Evolutionary conservation across 805 yeast species (phyloP), one percentile per base, ranked within the genome.

Genomic region (Kodamaea kakaduensis): DNA sequence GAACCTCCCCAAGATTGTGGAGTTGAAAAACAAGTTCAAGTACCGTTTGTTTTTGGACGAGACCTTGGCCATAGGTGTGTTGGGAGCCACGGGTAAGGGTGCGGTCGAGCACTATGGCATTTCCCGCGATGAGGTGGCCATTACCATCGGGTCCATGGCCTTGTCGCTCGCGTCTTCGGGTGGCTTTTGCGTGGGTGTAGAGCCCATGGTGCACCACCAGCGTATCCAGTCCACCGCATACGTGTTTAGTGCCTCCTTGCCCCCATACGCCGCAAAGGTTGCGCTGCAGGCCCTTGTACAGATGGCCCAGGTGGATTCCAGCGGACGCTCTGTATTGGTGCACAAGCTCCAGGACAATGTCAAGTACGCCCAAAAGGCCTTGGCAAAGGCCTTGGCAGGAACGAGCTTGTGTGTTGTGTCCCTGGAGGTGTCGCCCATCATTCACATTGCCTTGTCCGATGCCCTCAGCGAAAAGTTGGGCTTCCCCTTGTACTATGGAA

Each of bases 191-290:
- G 84, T 85, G 18, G 98, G 97, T 39, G 81, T 76, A 26, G 59
- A 66, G 17, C 81, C 81, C 37, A 86, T 93, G 87, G 77, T 88
- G 21, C 80, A 81, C 48, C 96, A 90, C 64, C 98, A 93, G 69
- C 78, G 95, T 57, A 82, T 93, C 50, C 83, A 87, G 16, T 85
- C 95, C 9, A 71, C 72, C 45, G 96, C 96, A 3, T 93, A 87
- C 56, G 93, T 93, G 42, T 93, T 86, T 58, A 84, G 95, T 51
- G 98, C 98, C 6, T 76, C 96, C 1, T 74, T 90, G 55, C 97
- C 98, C 9, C 94, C 97, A 16, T 90, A 84, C 59, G 75, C 87
- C 27, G 95, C 95, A 1, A 72, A 67, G 38, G 78, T 80, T 2
- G 75, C 74, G 1, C 73, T 84, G 1, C 67, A 67, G 35, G 73